A percentile compares a stretch with the other conserved stretches of the same genome.
These are phyloP conservation scores for Spergularia azorica DNA, from an alignment of 179 eudicot genomes.

Conservation along the genomic window DNA sequence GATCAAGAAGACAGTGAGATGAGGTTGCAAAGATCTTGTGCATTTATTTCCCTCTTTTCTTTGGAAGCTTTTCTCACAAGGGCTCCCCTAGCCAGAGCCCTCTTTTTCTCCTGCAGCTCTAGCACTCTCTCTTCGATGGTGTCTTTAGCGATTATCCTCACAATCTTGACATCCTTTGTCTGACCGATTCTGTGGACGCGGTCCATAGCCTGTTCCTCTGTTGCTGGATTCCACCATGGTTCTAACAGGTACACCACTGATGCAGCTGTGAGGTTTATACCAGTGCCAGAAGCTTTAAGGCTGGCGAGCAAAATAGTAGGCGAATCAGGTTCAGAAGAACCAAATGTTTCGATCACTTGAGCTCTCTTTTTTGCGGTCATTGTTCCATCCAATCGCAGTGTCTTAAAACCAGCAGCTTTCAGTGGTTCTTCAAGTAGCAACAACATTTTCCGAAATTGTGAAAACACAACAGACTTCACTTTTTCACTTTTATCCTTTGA, in stretches of 20 bases:
- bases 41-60: slow-evolving; percentile 56
- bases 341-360: slow-evolving; percentile 63
- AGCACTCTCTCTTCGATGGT: slow-evolving; percentile 81
- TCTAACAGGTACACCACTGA: slow-evolving; percentile 77
- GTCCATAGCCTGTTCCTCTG: slow-evolving; percentile 96
- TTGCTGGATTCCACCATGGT: slow-evolving; percentile 99
- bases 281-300: slow-evolving; percentile 72
- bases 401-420: slow-evolving; percentile 70
- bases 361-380: slow-evolving; percentile 80
- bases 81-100: slow-evolving; percentile 62
- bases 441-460: slow-evolving; percentile 84
- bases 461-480: slow-evolving; percentile 78
- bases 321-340: slow-evolving; percentile 41
- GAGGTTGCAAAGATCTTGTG: slow-evolving; percentile 64
- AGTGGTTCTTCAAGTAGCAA: slow-evolving; percentile 76
- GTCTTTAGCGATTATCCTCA: slow-evolving; percentile 70
- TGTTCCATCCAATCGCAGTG: slow-evolving; percentile 75
- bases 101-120: slow-evolving; percentile 74
- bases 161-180: slow-evolving; percentile 66
- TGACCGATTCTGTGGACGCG: slow-evolving; percentile 89
- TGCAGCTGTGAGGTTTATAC: slow-evolving; percentile 78
- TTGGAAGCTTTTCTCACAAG: slow-evolving; percentile 56
- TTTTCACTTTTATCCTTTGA: slow-evolving; percentile 43
- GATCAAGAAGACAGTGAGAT: slow-evolving; percentile 51
- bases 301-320: slow-evolving; percentile 82